Evolutionary conservation across 148 eudicot genomes (phyloP), one percentile per base, ranked within the genome.

Genomic region (Persicaria maculosa): DNA sequence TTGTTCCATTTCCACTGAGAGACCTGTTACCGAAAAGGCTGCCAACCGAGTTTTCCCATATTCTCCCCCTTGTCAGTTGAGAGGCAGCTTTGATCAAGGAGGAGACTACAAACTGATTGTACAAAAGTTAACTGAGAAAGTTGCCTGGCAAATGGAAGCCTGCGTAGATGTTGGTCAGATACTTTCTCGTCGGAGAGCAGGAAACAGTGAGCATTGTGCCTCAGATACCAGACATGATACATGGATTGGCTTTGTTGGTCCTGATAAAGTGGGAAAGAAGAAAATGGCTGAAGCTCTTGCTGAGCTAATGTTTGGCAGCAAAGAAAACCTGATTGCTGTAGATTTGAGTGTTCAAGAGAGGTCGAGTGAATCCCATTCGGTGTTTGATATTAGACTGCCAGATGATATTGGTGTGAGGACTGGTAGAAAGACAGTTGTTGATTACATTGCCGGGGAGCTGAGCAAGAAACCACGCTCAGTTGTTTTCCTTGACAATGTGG

Each of bases 401-500:
- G 79, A 75, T 64, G 82, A 71, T 11, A 80, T 67, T 45, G 86
- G 79, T 76, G 57, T 74, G 67, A 81, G 72, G 31, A 53, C 75
- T 76, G 81, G 96, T 58, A 87, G 94, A 71, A 89, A 88, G 62
- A 84, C 92, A 4, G 81, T 77, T 74, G 86, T 85, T 43, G 99
- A 87, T 77, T 83, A 84, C 77, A 81, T 95, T 65, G 97, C 85
- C 7, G 97, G 85, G 53, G 86, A 88, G 77, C 59, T 95, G 76
- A 80, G 86, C 72, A 92, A 85, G 80, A 92, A 80, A 75, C 97
- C 91, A 22, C 81, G 71, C 48, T 89, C 91, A 9, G 84, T 95
- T 72, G 88, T 95, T 64, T 77, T 90, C 75, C 88, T 95, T 67
- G 97, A 95, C 74, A 90, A 88, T 75, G 53, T 95, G 9, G 93